Evolutionary conservation across 2,329 filamentous ascomycete species (phyloP), one percentile per base, ranked within the genome.

Genomic region (Chrysosporium keratinophilum): DNA sequence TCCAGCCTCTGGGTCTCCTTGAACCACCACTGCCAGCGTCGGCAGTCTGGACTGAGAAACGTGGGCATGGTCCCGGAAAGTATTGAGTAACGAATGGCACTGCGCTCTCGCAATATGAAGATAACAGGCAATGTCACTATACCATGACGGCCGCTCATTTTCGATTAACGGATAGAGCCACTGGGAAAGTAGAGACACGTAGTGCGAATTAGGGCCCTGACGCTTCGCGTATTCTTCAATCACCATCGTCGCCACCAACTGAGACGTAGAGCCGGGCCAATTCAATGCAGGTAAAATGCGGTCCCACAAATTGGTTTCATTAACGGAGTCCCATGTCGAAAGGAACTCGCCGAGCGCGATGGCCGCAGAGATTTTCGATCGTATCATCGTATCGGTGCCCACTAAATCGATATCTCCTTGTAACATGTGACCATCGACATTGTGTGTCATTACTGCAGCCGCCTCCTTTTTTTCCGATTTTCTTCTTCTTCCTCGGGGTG

Each of bases 381-480:
- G 83, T 48, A 97, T 82, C 68, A 98, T 81, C 5, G 84, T 84
- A 56, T 98, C 93, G 63, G 86, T 80, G 33, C 93, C 90, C 23
- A 98, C 90, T 41, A 98, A 77, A 65, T 98, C 94, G 45, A 97
- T 84, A 63, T 98, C 94, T 50, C 94, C 93, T 66, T 91, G 87
- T 75, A 98, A 89, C 85, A 98, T 96, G 61, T 95, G 90, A 9
- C 90, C 93, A 67, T 98, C 93, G 15, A 98, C 88, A 67, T 98
- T 95, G 69, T 98, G 93, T 1, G 85, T 81, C n/a, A 85, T 79
- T 3, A 78, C 71, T 1, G 79, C 72, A 1, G 79, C 73, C 28
- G 90, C 85, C 52, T 93, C 87, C 54, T 77, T 77, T 73, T 94
- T 95, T n/a, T 87, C 83, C 0, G 87, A 87, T 69, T 89, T 94